Evolutionary conservation across 306 rosid genomes (phyloP).

Genomic region (Begonia fuchsioides): DNA sequence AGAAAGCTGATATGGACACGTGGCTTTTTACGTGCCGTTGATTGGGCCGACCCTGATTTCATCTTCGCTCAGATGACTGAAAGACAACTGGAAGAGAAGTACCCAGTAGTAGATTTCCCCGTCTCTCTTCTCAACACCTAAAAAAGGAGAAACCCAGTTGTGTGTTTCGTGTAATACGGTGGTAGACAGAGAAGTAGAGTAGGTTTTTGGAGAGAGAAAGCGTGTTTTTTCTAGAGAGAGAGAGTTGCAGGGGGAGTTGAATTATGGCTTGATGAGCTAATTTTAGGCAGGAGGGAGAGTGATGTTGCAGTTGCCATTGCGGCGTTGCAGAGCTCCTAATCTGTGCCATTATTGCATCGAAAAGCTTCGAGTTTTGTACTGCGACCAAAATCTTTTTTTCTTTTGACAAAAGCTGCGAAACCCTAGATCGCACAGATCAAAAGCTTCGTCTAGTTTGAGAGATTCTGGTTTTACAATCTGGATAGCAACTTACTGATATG

Average conservation of each 20-base stretch:
- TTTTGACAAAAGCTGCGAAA: neutral
- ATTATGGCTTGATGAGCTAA: no score
- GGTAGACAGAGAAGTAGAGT: constrained; percentile 3
- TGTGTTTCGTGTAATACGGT: neutral
- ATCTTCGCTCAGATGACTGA: constrained; percentile 4
- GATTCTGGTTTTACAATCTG: neutral
- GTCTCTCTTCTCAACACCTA: neutral
- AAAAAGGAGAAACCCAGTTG: neutral
- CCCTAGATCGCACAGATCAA: neutral
- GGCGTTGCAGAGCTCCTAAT: constrained; percentile 97
- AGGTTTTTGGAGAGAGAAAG: constrained; percentile 1
- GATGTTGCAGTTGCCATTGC: constrained; percentile 82
- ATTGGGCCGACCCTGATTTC: constrained; percentile 4
- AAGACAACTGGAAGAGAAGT: constrained; percentile 12
- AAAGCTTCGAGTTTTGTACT: constrained; percentile 8
- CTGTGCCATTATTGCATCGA: constrained; percentile 68
- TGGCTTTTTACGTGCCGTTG: constrained; percentile 5
- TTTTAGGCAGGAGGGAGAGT: constrained; percentile 14
- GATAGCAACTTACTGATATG: constrained; percentile 43
- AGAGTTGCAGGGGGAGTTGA: neutral
- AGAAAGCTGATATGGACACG: constrained; percentile 29
- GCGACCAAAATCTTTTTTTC: neutral
- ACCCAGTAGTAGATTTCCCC: constrained; percentile 9
- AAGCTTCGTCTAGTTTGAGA: constrained; percentile 2
- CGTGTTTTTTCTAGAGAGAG: neutral